Base-by-base conservation (phyloP, 345 rosid species). In the Eucalyptus curtisii region DNA sequence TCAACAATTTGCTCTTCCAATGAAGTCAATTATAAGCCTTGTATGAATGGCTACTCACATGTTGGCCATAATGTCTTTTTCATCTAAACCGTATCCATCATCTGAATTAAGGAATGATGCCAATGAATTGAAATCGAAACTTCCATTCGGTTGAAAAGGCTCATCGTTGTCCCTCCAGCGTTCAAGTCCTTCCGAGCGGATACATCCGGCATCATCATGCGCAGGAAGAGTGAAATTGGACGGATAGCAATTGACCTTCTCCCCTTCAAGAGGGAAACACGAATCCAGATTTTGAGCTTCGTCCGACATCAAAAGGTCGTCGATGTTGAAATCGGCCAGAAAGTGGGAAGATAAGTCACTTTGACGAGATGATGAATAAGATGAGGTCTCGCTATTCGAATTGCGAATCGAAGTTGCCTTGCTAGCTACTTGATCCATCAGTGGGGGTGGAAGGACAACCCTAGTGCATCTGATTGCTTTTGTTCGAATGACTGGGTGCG, bases 391-490 rank as follows among this genome's bases (percentile, higher is more conserved):
- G 2, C 45, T 80, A 13, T 53, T 48, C 9, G 50, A 76, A 31
- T 47, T 44, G 30, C 16, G 55, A 17, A 27, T 8, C 30, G 76
- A 48, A 22, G 25, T 24, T 7, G 24, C 50, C 37, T 53, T 59
- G 17, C 68, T 25, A 19, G 53, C 86, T 44, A 87, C 64, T 52
- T 50, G 85, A 86, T 49, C 55, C 5, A 33, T n/a, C 15, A 66
- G 52, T 30, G 42, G 84, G 24, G 19, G 80, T 61, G 91, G 91
- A 8, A 90, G 87, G 40, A 87, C 13, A 40, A 85, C 88, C 76
- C 87, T 89, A 31, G 64, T 84, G 86, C 92, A 90, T 14, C 89
- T 79, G 7, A 89, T 64, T 8, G 92, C 90, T 88, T 89, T 89
- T 17, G 92, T 87, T 44, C 88, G 81, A 59, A 91, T 53, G 47